Evolutionary conservation across 768 basidiomycete species (phyloP).

Genomic region (Tubosaeta brunneosetosa): DNA sequence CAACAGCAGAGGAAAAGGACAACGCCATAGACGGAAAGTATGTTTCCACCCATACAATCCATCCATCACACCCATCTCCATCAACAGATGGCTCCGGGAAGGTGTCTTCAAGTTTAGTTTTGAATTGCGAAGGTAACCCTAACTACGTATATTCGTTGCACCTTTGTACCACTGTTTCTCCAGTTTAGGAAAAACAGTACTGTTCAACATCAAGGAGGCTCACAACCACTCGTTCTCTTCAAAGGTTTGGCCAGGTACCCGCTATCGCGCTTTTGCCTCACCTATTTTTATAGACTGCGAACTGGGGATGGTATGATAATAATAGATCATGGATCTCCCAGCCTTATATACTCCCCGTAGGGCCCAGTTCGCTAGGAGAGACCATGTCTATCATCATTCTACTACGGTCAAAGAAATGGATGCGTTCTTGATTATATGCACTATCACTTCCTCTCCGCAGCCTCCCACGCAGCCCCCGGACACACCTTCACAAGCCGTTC

Average conservation of each 20-base stretch:
- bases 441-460: constrained; percentile 64
- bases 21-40: constrained; percentile 57
- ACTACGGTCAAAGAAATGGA: constrained; percentile 51
- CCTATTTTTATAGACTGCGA: constrained; percentile 52
- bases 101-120: constrained; percentile 85
- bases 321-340: background rate
- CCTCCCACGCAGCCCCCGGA: constrained; percentile 43
- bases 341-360: constrained; percentile 30
- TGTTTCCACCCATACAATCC: constrained; percentile 3
- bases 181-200: constrained; percentile 44
- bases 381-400: constrained; percentile 60
- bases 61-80: background rate
- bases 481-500: constrained; percentile 51
- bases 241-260: constrained; percentile 39
- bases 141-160: background rate
- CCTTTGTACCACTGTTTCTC: background rate
- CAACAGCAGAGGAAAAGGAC: constrained; percentile 73
- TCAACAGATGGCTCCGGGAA: constrained; percentile 71
- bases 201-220: constrained; percentile 71
- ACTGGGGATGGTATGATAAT: constrained; percentile 74
- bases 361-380: constrained; percentile 78
- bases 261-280: constrained; percentile 9
- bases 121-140: constrained; percentile 62
- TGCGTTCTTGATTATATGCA: constrained; percentile 72
- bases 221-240: constrained; percentile 78